Evolutionary conservation across 1,284 basidiomycete species (phyloP).

Genomic region (Ustilago vetiveriae): DNA sequence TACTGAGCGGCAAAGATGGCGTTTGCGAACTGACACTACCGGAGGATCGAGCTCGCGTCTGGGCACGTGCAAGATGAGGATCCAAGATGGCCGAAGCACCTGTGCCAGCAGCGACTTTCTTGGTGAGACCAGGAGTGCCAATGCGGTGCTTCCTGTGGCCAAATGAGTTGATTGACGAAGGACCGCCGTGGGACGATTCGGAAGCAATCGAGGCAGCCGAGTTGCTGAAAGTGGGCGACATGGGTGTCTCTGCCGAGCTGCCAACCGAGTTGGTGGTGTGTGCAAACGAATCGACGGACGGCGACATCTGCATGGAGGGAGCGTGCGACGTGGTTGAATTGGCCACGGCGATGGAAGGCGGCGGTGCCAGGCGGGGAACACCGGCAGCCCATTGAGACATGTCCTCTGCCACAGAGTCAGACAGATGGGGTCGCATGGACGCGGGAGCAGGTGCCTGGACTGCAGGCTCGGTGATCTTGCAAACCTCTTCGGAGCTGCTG

Average conservation of each 20-base stretch:
- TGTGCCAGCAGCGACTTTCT: neutral
- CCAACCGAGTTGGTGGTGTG: conserved; percentile 4
- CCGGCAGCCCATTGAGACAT: conserved; percentile 29
- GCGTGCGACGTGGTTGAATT: neutral
- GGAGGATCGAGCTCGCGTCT: conserved; percentile 14
- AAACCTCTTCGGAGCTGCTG: conserved; percentile 32
- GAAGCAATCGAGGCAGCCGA: conserved; percentile 8
- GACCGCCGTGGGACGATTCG: conserved; percentile 5
- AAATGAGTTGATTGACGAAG: conserved; percentile 19
- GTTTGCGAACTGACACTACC: conserved; percentile 34
- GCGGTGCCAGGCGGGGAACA: conserved; percentile 19
- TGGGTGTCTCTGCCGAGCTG: neutral
- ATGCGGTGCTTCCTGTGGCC: conserved; percentile 22
- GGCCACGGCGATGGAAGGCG: conserved; percentile 6
- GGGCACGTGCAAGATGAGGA: conserved; percentile 25
- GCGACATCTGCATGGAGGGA: conserved; percentile 19
- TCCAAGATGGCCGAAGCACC: conserved; percentile 20
- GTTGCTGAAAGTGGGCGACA: conserved; percentile 22
- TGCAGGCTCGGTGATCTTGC: conserved; percentile 15
- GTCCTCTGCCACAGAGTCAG: conserved; percentile 13
- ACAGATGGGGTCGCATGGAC: neutral
- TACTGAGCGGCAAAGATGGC: conserved; percentile 15
- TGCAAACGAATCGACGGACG: conserved; percentile 12
- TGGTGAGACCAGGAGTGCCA: conserved; percentile 33
- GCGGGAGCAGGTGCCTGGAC: neutral